Percentiles rank a stretch among this genome's conserved stretches.
These are phyloP conservation scores for Camellia sinensis DNA, from an alignment of 148 eudicot genomes.

Conservation along the genomic window DNA sequence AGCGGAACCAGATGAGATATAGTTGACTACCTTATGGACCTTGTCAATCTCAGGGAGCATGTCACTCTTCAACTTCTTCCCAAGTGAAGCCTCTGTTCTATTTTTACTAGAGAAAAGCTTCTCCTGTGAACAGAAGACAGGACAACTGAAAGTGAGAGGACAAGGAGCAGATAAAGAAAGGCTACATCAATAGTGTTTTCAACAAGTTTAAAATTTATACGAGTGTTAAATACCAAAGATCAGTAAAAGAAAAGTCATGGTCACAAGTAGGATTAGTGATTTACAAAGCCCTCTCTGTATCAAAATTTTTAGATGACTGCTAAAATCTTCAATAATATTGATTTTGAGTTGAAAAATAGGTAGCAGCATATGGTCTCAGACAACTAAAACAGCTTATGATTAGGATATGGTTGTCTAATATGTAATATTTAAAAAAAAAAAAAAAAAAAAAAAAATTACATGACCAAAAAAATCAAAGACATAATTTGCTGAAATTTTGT, in stretches of 20 bases:
- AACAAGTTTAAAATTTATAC: background rate
- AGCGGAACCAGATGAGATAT: conserved; percentile 5
- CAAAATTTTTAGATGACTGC: background rate
- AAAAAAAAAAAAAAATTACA: too few relatives aligned
- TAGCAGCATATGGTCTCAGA: background rate
- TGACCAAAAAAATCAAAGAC: background rate
- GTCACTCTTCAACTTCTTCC: conserved; percentile 86
- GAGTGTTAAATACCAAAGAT: background rate
- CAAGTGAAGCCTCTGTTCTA: conserved; percentile 84
- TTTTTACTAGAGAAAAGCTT: conserved; percentile 82
- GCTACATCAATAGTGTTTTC: background rate
- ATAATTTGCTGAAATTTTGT: background rate
- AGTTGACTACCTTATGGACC: conserved; percentile 68
- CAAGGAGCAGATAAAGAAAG: background rate
- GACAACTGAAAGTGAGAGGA: conserved; percentile 7
- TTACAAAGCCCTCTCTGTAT: background rate
- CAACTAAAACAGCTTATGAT: background rate
- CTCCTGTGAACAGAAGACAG: conserved; percentile 50
- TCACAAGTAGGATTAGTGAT: background rate
- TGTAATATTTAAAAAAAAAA: background rate
- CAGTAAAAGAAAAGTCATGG: background rate
- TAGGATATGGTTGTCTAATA: background rate
- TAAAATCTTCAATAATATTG: background rate
- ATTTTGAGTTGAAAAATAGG: background rate
- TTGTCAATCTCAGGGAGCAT: conserved; percentile 94